phyloP scores from a whole-genome alignment of 805 yeast species.

The Teunomyces barrocoloradensis region DNA sequence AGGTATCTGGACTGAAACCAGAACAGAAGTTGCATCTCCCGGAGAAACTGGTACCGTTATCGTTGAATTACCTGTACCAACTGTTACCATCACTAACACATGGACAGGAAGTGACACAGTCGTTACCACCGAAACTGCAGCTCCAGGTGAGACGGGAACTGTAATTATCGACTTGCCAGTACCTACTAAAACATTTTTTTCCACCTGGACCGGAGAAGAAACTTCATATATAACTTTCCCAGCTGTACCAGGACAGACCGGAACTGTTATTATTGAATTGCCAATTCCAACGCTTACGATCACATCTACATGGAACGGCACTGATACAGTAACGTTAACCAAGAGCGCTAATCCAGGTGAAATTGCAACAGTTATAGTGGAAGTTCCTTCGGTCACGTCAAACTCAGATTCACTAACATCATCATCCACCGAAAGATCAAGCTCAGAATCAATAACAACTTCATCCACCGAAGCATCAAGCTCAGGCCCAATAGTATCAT shows the following conservation, averaged over 20 bases:
- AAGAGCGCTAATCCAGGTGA: slow-evolving; percentile 8
- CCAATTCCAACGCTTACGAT: slow-evolving; percentile 10
- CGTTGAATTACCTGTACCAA: slow-evolving; percentile 12
- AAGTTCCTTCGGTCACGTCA: slow-evolving; percentile 8
- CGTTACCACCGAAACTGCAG: slow-evolving; percentile 8
- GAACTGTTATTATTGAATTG: slow-evolving; percentile 11
- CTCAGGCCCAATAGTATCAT: background rate
- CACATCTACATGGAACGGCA: slow-evolving; percentile 10
- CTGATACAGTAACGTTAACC: slow-evolving; percentile 8
- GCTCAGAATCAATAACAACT: too few relatives aligned
- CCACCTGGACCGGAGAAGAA: slow-evolving; percentile 13
- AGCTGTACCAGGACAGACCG: slow-evolving; percentile 8
- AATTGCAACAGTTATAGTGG: slow-evolving; percentile 10
- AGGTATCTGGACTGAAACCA: too few relatives aligned
- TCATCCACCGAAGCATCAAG: too few relatives aligned
- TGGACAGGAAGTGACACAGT: slow-evolving; percentile 13
- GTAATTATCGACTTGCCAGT: slow-evolving; percentile 15
- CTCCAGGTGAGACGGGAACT: slow-evolving; percentile 8
- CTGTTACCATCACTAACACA: slow-evolving; percentile 8
- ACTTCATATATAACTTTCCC: slow-evolving; percentile 7
- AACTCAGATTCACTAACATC: too few relatives aligned
- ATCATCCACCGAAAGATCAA: too few relatives aligned
- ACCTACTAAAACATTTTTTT: slow-evolving; percentile 9
- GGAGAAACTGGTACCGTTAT: too few relatives aligned
- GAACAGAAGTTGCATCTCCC: too few relatives aligned